Percentiles rank a stretch among this genome's conserved stretches.
Conservation (phyloP, 768 basidiomycete species). For the Russula compacta region DNA sequence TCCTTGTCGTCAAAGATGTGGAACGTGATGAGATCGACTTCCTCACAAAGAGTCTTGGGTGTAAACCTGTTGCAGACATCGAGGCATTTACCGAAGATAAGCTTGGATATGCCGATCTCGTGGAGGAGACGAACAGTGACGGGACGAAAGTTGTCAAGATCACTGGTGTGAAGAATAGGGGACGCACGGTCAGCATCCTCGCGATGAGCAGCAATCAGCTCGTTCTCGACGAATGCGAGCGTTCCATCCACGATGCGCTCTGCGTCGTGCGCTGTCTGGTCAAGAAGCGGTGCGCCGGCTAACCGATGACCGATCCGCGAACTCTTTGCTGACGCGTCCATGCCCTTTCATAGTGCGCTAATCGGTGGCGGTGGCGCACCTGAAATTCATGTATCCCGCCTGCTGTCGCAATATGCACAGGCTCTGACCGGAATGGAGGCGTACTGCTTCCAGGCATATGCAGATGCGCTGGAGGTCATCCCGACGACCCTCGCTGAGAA, state of each 20-base stretch:
- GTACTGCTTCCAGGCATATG: conserved; percentile 98
- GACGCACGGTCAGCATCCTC: conserved; percentile 90
- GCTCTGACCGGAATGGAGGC: conserved; percentile 97
- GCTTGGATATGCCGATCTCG: conserved; percentile 90
- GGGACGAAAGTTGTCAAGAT: conserved; percentile 91
- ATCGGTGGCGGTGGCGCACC: conserved; percentile 97
- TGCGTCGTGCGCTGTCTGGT: conserved; percentile 98
- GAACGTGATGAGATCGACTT: conserved; percentile 99
- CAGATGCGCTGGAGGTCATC: conserved; percentile 95
- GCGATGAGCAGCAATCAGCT: conserved; percentile 90
- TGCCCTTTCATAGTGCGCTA: conserved; percentile 50
- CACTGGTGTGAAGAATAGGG: conserved; percentile 89
- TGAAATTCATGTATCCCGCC: conserved; percentile 92
- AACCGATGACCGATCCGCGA: neutral
- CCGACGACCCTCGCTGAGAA: conserved; percentile 98
- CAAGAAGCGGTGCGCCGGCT: conserved; percentile 75
- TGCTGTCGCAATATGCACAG: conserved; percentile 84
- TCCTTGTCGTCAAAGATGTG: conserved; percentile 93
- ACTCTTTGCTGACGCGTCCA: neutral
- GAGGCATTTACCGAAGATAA: conserved; percentile 98
- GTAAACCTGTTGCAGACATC: conserved; percentile 95
- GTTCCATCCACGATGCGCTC: conserved; percentile 96
- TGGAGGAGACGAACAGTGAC: conserved; percentile 76
- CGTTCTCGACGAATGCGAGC: conserved; percentile 94
- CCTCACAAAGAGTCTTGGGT: conserved; percentile 87